A percentile compares a stretch with the other conserved stretches of the same genome.
phyloP scores from a whole-genome alignment of 441 rosid species.

The Breynia disticha region DNA sequence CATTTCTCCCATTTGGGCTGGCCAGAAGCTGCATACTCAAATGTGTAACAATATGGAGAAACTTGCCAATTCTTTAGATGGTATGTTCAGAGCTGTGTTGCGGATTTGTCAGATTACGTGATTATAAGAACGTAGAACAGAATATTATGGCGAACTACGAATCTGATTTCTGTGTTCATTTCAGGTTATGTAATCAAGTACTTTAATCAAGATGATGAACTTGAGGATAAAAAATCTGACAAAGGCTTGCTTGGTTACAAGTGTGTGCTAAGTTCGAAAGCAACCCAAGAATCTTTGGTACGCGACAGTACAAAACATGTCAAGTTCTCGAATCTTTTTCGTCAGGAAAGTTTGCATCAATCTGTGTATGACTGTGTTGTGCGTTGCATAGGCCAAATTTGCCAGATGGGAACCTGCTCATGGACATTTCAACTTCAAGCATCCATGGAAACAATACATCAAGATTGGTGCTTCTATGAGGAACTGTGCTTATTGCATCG shows the following conservation, averaged over 20 bases:
- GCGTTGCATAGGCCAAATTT: slow-evolving; percentile 43
- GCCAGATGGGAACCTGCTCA: slow-evolving; percentile 87
- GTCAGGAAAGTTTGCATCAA: not conserved
- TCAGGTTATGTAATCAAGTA: slow-evolving; percentile 35
- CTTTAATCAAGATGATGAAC: slow-evolving; percentile 16
- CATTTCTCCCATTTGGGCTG: slow-evolving; percentile 94
- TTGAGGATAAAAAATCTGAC: slow-evolving; percentile 12
- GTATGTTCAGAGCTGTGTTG: slow-evolving; percentile 22
- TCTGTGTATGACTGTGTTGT: not conserved
- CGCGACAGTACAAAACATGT: slow-evolving; percentile 2
- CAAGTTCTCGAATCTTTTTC: not conserved
- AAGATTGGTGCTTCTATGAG: slow-evolving; percentile 38
- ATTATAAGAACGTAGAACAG: no score
- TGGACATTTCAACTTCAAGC: slow-evolving; percentile 55
- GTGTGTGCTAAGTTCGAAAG: slow-evolving; percentile 52
- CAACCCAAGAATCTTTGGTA: slow-evolving; percentile 63
- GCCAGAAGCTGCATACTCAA: slow-evolving; percentile 54
- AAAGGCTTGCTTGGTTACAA: slow-evolving; percentile 35
- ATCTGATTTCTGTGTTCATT: not conserved
- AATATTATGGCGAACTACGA: no score
- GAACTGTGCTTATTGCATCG: slow-evolving; percentile 39
- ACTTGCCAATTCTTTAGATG: slow-evolving; percentile 60
- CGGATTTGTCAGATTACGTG: not conserved
- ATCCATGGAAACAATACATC: slow-evolving; percentile 70
- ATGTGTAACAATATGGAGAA: slow-evolving; percentile 44